Percentiles rank a stretch among this genome's conserved stretches.
These are phyloP conservation scores for Fusarium sp. DNA, from an alignment of 2,329 filamentous ascomycete species.

Conservation along the genomic window DNA sequence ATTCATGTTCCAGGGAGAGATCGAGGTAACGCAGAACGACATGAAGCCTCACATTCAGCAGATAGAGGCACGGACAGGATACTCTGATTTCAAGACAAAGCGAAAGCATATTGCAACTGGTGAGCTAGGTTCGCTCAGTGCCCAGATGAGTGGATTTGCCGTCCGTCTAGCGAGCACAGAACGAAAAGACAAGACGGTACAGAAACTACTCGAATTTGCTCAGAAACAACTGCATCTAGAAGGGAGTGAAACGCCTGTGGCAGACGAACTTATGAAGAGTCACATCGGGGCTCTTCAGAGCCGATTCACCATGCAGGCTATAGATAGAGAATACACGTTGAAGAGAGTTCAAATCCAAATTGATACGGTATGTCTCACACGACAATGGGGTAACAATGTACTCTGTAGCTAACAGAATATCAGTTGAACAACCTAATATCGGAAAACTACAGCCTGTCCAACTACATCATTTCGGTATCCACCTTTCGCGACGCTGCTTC, in stretches of 20 bases:
- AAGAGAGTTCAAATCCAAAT: constrained; percentile 57
- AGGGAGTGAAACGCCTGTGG: constrained; percentile 7
- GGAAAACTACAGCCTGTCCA: constrained; percentile 54
- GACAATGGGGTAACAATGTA: too few relatives aligned
- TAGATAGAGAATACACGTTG: constrained; percentile 53
- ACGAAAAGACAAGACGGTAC: constrained; percentile 53
- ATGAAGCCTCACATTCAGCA: constrained; percentile 52
- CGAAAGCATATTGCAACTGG: constrained; percentile 47
- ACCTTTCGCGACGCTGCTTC: constrained; percentile 57
- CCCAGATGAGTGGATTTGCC: constrained; percentile 52
- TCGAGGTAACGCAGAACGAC: constrained; percentile 49
- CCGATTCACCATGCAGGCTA: constrained; percentile 52
- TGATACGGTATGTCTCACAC: constrained; percentile 49
- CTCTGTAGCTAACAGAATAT: constrained; percentile 19
- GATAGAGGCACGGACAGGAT: constrained; percentile 54
- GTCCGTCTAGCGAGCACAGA: constrained; percentile 55
- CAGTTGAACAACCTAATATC: constrained; percentile 56
- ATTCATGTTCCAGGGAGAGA: constrained; percentile 52
- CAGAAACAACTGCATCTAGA: constrained; percentile 6
- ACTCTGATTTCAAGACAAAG: constrained; percentile 51
- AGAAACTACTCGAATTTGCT: constrained; percentile 53
- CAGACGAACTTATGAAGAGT: constrained; percentile 42
- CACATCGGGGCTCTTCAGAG: constrained; percentile 50
- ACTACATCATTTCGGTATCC: constrained; percentile 52
- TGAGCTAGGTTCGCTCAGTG: constrained; percentile 50